A percentile compares a stretch with the other conserved stretches of the same genome.
Conservation (phyloP, 1,284 basidiomycete genomes). For the Trametes versicolor region DNA sequence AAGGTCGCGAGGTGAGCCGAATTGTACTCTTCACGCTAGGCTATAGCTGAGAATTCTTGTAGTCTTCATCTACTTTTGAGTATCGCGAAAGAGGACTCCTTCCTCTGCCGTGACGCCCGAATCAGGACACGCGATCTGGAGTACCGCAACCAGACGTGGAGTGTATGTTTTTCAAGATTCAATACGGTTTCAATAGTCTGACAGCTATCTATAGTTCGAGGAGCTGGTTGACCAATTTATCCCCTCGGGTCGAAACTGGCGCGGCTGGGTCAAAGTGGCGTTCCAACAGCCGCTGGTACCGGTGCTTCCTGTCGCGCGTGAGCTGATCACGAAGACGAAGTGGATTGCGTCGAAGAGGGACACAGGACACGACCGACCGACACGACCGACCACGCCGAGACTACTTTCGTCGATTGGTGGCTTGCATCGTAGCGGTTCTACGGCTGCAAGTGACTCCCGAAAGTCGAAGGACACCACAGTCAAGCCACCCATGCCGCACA, state of each 20-base stretch:
- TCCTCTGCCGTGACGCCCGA: slow-evolving; percentile 76
- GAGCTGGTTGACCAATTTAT: slow-evolving; percentile 86
- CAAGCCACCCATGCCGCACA: slow-evolving; percentile 12
- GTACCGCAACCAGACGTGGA: slow-evolving; percentile 90
- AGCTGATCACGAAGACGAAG: slow-evolving; percentile 79
- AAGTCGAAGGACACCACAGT: slow-evolving; percentile 22
- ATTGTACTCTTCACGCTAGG: neutral
- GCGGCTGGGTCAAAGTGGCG: slow-evolving; percentile 84
- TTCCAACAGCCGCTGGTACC: slow-evolving; percentile 80
- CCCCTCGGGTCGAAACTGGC: slow-evolving; percentile 79
- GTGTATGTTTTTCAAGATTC: slow-evolving; percentile 57
- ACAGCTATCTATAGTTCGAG: slow-evolving; percentile 66
- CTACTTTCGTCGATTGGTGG: slow-evolving; percentile 27
- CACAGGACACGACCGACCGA: slow-evolving; percentile 33
- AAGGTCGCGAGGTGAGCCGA: slow-evolving; percentile 73
- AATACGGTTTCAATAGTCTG: slow-evolving; percentile 6
- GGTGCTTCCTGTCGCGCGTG: slow-evolving; percentile 77
- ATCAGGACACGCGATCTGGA: slow-evolving; percentile 80
- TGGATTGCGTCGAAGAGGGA: slow-evolving; percentile 61
- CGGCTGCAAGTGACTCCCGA: slow-evolving; percentile 3
- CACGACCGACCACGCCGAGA: slow-evolving; percentile 32
- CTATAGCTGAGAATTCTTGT: neutral
- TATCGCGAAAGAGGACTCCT: slow-evolving; percentile 75
- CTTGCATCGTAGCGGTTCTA: slow-evolving; percentile 8
- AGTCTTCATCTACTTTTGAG: slow-evolving; percentile 76